Conservation (phyloP, 2,329 filamentous ascomycete genomes). For the Metarhizium rileyi region DNA sequence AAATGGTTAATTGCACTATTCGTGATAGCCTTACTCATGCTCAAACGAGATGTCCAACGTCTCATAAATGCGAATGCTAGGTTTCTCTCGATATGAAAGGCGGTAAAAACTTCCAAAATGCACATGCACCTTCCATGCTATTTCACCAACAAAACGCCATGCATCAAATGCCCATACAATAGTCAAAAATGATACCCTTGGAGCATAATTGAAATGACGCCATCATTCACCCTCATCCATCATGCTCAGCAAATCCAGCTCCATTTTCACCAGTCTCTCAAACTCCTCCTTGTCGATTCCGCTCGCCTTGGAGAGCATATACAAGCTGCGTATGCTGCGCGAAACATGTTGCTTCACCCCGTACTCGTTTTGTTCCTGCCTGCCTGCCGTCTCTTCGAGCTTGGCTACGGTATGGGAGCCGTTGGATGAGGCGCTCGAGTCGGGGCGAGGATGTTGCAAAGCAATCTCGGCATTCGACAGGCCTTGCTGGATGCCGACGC, state of each 20-base stretch:
- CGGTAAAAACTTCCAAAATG: slow-evolving; percentile 12
- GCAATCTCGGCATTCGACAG: slow-evolving; percentile 12
- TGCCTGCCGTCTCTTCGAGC: slow-evolving; percentile 45
- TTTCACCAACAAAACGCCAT: background rate
- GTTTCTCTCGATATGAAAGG: no score
- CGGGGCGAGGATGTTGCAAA: slow-evolving; percentile 46
- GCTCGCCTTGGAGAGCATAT: slow-evolving; percentile 56
- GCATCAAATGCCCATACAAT: background rate
- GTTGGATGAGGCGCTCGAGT: slow-evolving; percentile 47
- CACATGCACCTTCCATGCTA: slow-evolving; percentile 10
- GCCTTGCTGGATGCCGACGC: slow-evolving; percentile 3
- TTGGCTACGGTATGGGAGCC: slow-evolving; percentile 50
- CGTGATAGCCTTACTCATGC: background rate
- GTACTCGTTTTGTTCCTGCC: slow-evolving; percentile 55
- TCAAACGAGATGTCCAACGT: background rate
- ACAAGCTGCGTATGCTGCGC: slow-evolving; percentile 68
- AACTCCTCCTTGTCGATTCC: slow-evolving; percentile 71
- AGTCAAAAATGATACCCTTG: slow-evolving; percentile 2
- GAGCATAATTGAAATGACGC: background rate
- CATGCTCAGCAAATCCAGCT: slow-evolving; percentile 60
- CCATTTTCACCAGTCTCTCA: slow-evolving; percentile 58
- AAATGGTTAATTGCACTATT: background rate
- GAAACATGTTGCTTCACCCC: slow-evolving; percentile 73
- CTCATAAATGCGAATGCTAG: background rate
- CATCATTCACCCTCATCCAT: slow-evolving; percentile 46